Conservation (phyloP, 805 yeast genomes). For the Candida peoriensis region DNA sequence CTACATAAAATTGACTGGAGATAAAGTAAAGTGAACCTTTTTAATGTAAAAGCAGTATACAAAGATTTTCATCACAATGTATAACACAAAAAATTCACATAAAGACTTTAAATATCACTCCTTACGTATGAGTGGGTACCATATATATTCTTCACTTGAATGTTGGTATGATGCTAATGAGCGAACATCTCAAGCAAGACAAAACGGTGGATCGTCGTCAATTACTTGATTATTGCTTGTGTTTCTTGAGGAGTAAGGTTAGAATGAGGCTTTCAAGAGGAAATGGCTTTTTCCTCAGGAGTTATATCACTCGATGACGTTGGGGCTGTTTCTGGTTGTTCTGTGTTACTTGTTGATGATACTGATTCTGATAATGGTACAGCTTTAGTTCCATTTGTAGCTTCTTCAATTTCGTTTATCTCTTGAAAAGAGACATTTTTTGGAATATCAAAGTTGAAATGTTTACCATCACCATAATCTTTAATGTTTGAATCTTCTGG, state of each 20-base stretch:
- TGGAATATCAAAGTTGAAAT: too few species aligned
- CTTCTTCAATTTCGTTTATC: slow-evolving; percentile 13
- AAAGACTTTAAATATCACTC: too few species aligned
- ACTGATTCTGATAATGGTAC: slow-evolving; percentile 11
- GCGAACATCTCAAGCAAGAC: too few species aligned
- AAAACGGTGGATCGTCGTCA: too few species aligned
- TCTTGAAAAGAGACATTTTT: slow-evolving; percentile 32
- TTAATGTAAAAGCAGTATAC: slow-evolving; percentile 13
- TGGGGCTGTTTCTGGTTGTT: not conserved
- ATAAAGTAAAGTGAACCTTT: too few species aligned
- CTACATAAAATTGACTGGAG: too few species aligned
- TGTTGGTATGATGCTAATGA: too few species aligned
- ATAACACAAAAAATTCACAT: too few species aligned
- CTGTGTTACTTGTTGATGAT: not conserved
- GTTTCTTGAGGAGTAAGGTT: not conserved
- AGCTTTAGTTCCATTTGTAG: not conserved
- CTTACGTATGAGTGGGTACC: too few species aligned
- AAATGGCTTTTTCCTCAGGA: not conserved
- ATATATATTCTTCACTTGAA: too few species aligned
- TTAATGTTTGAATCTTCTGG: slow-evolving; percentile 8
- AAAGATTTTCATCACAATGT: slow-evolving; percentile 23
- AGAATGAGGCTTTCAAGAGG: not conserved
- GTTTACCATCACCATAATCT: slow-evolving; percentile 12
- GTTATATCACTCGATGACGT: not conserved
- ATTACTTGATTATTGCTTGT: too few species aligned